Percentiles rank a stretch among this genome's conserved stretches.
Conservation (phyloP, 1,284 basidiomycete genomes). For the Wolfiporia cocos region DNA sequence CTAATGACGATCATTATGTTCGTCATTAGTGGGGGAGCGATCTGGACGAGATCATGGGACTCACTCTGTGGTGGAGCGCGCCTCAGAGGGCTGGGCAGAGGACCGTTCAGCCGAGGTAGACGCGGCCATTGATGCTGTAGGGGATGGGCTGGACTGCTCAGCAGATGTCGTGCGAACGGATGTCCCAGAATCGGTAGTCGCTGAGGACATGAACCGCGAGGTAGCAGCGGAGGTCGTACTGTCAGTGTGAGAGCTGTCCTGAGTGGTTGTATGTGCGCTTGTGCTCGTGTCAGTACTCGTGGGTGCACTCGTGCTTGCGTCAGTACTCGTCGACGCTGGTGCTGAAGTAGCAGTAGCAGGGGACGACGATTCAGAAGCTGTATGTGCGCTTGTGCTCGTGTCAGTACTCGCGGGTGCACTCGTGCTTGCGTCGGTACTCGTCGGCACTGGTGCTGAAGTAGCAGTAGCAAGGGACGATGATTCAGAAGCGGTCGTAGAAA, state of each 20-base stretch:
- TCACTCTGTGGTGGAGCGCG: background rate
- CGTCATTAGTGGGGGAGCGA: too few relatives aligned
- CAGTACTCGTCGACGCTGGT: too few relatives aligned
- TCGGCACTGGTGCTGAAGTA: too few relatives aligned
- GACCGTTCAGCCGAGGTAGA: background rate
- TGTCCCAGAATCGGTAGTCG: conserved; percentile 1
- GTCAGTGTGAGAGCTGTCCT: background rate
- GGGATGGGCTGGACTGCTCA: background rate
- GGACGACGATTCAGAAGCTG: too few relatives aligned
- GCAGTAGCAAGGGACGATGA: too few relatives aligned
- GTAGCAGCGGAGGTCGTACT: background rate
- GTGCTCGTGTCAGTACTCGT: background rate
- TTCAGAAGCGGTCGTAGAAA: conserved; percentile 2
- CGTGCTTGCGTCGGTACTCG: too few relatives aligned
- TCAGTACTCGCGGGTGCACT: too few relatives aligned
- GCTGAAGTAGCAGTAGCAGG: too few relatives aligned
- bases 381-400: too few relatives aligned
- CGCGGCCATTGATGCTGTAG: background rate
- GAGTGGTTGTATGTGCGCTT: background rate
- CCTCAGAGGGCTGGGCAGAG: background rate
- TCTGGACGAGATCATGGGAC: too few relatives aligned
- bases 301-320: too few relatives aligned
- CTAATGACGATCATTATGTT: too few relatives aligned
- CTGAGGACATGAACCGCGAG: conserved; percentile 8
- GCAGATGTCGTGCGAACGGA: conserved; percentile 6